These are phyloP conservation scores for Olyra latifolia DNA, from an alignment of 176 grass and related monocot genomes.

Conservation along the genomic window DNA sequence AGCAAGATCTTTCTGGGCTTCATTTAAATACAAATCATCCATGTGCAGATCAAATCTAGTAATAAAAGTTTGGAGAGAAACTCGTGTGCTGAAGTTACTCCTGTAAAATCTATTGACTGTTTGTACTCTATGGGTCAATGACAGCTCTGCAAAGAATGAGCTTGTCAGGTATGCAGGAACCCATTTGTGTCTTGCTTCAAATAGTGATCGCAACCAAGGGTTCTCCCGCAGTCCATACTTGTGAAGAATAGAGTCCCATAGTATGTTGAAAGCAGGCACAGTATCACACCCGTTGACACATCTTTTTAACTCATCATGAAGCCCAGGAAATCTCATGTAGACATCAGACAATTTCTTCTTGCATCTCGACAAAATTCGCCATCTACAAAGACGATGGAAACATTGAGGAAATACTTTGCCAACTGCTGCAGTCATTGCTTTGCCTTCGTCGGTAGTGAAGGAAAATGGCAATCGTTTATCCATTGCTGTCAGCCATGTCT, in stretches of 20 bases:
- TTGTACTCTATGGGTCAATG: slow-evolving; percentile 50
- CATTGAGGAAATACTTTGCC: slow-evolving; percentile 74
- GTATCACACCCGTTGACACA: slow-evolving; percentile 67
- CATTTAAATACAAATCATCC: slow-evolving; percentile 49
- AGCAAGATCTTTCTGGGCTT: slow-evolving; percentile 63
- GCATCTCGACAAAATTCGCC: slow-evolving; percentile 86
- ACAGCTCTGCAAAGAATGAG: slow-evolving; percentile 84
- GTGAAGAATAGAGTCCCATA: slow-evolving; percentile 82
- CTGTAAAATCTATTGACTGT: slow-evolving; percentile 66
- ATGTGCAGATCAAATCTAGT: slow-evolving; percentile 71
- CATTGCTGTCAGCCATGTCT: slow-evolving; percentile 85
- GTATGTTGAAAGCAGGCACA: slow-evolving; percentile 60
- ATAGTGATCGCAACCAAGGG: slow-evolving; percentile 67
- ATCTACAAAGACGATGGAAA: slow-evolving; percentile 89
- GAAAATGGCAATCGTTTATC: slow-evolving; percentile 61
- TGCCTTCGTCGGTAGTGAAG: slow-evolving; percentile 85
- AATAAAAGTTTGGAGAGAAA: slow-evolving; percentile 63
- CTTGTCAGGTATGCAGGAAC: slow-evolving; percentile 75
- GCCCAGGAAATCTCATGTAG: slow-evolving; percentile 52
- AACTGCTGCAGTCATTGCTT: slow-evolving; percentile 60
- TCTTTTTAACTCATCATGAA: slow-evolving; percentile 79
- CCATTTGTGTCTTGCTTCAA: slow-evolving; percentile 70
- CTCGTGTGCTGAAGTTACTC: slow-evolving; percentile 51
- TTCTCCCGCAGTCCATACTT: slow-evolving; percentile 77
- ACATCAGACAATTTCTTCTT: slow-evolving; percentile 86